Evolutionary conservation across 2,329 filamentous ascomycete species (phyloP).

Genomic region (Epichloe brachyelytri): DNA sequence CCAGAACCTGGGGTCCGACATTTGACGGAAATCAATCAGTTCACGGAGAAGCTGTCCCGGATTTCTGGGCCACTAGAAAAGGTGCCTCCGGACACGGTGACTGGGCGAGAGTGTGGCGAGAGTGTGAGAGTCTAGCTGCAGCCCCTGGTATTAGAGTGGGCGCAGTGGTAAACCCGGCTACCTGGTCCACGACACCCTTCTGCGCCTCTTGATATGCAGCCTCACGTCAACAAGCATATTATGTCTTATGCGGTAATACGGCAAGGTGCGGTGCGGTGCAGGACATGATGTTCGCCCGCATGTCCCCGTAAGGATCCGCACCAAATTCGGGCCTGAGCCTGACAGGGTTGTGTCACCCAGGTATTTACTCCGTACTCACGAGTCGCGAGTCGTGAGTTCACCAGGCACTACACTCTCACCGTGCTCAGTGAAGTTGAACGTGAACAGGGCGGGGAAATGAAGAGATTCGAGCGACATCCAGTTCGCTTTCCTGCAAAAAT

Average conservation of each 20-base stretch:
- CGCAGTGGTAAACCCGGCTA: slow-evolving; percentile 1
- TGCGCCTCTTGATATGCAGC: not conserved
- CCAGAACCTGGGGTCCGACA: not conserved
- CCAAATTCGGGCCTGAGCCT: too few relatives aligned
- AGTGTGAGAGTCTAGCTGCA: not conserved
- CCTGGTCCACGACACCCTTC: not conserved
- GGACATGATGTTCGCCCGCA: too few relatives aligned
- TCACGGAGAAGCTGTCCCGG: slow-evolving; percentile 1
- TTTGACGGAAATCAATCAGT: slow-evolving; percentile 5
- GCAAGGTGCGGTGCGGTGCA: too few relatives aligned
- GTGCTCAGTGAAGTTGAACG: too few relatives aligned
- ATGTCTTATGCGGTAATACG: not conserved
- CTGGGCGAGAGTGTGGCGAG: not conserved
- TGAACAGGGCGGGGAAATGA: too few relatives aligned
- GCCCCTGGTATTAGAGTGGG: not conserved
- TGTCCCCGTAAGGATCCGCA: too few relatives aligned
- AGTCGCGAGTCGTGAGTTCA: not conserved
- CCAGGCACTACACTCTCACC: not conserved
- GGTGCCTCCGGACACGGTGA: not conserved
- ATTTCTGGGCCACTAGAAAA: slow-evolving; percentile 2
- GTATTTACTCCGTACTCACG: too few relatives aligned
- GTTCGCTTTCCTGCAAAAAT: not conserved
- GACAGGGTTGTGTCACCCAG: too few relatives aligned
- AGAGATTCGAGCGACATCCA: too few relatives aligned
- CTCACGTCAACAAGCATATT: not conserved